Percentiles rank a stretch among this genome's conserved stretches.
Evolutionary conservation across 2,329 filamentous ascomycete species (phyloP).

Genomic region (Fusarium pseudonygamai): DNA sequence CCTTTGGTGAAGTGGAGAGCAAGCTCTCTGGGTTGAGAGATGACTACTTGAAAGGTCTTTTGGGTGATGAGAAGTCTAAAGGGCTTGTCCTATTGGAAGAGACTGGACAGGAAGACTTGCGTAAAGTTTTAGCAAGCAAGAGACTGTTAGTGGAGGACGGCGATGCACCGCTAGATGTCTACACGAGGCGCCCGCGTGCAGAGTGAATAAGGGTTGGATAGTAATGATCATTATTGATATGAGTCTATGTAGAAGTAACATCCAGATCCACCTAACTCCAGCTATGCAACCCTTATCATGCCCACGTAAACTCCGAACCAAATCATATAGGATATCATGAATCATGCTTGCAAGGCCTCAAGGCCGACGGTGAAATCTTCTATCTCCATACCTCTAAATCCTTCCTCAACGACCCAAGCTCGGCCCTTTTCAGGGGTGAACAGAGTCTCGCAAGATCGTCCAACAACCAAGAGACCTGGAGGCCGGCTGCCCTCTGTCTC

Average conservation of each 20-base stretch:
- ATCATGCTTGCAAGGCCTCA: conserved; percentile 36
- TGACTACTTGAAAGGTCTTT: neutral
- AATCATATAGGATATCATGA: neutral
- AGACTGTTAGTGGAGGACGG: neutral
- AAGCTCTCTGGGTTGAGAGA: neutral
- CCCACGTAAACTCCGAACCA: conserved; percentile 19
- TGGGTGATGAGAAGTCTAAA: conserved; percentile 6
- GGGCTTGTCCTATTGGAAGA: neutral
- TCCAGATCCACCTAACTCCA: conserved; percentile 28
- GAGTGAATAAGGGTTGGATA: neutral
- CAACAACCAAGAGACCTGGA: conserved; percentile 87
- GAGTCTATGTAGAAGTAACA: neutral
- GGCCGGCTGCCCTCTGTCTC: conserved; percentile 90
- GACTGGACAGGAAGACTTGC: neutral
- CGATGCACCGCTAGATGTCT: neutral
- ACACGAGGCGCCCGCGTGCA: neutral
- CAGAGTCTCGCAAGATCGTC: conserved; percentile 82
- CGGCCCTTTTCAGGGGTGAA: conserved; percentile 65
- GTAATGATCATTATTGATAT: neutral
- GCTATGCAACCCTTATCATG: conserved; percentile 26
- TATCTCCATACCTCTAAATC: conserved; percentile 77
- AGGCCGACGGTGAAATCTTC: conserved; percentile 43
- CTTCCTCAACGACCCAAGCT: conserved; percentile 88
- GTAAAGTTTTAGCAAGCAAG: neutral
- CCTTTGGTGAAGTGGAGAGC: neutral